These are phyloP conservation scores for Beauveria caledonica DNA, from an alignment of 2,329 filamentous ascomycete species.

Conservation along the genomic window DNA sequence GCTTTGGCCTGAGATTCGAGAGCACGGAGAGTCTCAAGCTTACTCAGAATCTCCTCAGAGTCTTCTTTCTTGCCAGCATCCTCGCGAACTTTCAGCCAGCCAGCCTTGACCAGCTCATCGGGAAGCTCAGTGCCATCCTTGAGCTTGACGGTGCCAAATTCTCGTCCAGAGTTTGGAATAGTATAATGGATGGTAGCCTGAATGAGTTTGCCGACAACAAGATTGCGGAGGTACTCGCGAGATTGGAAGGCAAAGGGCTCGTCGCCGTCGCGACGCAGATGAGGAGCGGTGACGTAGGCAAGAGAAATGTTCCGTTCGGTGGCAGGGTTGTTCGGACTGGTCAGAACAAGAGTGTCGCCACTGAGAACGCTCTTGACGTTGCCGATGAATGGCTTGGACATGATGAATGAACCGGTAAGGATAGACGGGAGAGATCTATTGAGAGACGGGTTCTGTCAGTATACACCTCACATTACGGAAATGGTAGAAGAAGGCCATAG, in stretches of 20 bases:
- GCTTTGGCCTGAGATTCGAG: slow-evolving; percentile 71
- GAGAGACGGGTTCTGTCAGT: neutral
- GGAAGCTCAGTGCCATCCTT: slow-evolving; percentile 70
- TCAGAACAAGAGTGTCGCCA: slow-evolving; percentile 83
- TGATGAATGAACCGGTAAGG: slow-evolving; percentile 23
- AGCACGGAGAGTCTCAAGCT: slow-evolving; percentile 68
- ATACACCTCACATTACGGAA: neutral
- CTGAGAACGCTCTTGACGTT: slow-evolving; percentile 91
- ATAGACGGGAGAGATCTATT: slow-evolving; percentile 14
- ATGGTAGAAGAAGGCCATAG: neutral
- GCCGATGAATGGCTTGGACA: slow-evolving; percentile 51
- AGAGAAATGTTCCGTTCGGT: slow-evolving; percentile 83
- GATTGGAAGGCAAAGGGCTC: slow-evolving; percentile 92
- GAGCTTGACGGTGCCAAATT: slow-evolving; percentile 77
- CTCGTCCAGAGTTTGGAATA: slow-evolving; percentile 74
- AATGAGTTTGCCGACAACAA: slow-evolving; percentile 78
- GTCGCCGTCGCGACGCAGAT: slow-evolving; percentile 80
- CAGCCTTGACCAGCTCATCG: slow-evolving; percentile 75
- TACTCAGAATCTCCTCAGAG: slow-evolving; percentile 60
- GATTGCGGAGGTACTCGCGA: slow-evolving; percentile 79
- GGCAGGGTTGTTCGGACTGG: slow-evolving; percentile 70
- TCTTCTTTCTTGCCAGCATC: slow-evolving; percentile 91
- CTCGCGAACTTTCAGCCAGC: slow-evolving; percentile 89
- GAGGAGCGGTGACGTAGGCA: slow-evolving; percentile 84
- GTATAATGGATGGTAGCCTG: slow-evolving; percentile 82